Percentiles rank a stretch among this genome's conserved stretches.
These are phyloP conservation scores for California macrophylla DNA, from an alignment of 441 rosid species.

Conservation along the genomic window DNA sequence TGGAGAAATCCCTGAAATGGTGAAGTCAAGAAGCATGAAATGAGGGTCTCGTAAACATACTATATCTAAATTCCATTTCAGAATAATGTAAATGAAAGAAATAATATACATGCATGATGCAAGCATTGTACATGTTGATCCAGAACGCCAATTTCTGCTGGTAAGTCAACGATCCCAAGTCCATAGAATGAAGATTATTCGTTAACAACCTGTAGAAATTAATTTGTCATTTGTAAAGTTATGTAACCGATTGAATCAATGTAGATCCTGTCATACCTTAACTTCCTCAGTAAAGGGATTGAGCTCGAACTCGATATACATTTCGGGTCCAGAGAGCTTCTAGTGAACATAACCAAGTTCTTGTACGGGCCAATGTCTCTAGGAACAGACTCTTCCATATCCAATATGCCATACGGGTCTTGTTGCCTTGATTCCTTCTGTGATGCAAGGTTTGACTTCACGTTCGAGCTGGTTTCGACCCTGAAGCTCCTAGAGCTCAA, in stretches of 20 bases:
- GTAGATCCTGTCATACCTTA: constrained; percentile 36
- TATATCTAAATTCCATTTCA: not conserved
- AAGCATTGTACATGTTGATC: constrained; percentile 97
- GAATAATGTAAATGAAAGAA: too few species aligned
- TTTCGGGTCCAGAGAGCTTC: constrained; percentile 66
- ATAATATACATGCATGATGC: constrained; percentile 86
- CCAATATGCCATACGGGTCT: constrained; percentile 74
- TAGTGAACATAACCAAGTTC: constrained; percentile 71
- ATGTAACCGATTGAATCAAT: not conserved
- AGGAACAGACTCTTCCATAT: constrained; percentile 60
- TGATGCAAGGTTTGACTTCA: constrained; percentile 34
- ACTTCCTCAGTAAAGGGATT: constrained; percentile 53
- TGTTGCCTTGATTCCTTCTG: constrained; percentile 71
- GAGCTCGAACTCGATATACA: constrained; percentile 73
- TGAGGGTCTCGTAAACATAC: not conserved
- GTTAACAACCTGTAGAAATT: constrained; percentile 49
- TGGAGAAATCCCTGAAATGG: constrained; percentile 72
- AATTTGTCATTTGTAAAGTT: not conserved
- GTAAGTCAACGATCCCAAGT: constrained; percentile 44
- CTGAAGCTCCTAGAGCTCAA: constrained; percentile 61
- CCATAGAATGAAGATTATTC: constrained; percentile 61
- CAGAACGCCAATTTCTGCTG: constrained; percentile 90
- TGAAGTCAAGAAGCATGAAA: not conserved
- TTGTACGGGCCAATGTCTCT: constrained; percentile 85
- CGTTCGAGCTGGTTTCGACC: constrained; percentile 38